Evolutionary conservation across 139 green algal species (phyloP), one percentile per base, ranked within the genome.

Genomic region (Coccomyxa sp.): DNA sequence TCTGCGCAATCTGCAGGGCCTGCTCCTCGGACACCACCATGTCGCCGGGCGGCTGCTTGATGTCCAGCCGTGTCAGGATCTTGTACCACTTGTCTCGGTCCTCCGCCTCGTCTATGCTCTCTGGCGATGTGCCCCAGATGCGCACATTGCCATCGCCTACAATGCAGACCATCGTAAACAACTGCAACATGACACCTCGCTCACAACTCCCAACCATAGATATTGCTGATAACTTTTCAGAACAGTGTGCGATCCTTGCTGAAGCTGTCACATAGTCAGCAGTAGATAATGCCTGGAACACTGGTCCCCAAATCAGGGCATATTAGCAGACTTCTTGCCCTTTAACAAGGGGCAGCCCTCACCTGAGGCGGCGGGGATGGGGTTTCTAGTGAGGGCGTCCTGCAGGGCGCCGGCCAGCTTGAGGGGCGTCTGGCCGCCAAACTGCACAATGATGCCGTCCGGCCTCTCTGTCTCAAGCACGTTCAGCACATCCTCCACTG

Each of bases 371-470:
- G 90, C 82, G 25, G 93, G 91, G 74, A 98, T 92, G 30, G 92
- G 92, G 86, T 95, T 94, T 28, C 92, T 89, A 45, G 92, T 89
- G 27, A 98, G 91, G 18, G 90, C 89, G 58, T 88, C 86, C 81
- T 98, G 87, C 82, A 99, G 89, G 30, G 82, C 90, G 13, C 90
- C 94, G 32, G 95, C 93, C 27, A 99, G 93, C 87, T 96, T 98
- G 38, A 99, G 91, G 4, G 97, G 97, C 58, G 97, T 99, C 94
- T 99, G 97, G 30, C 97, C 97, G 16, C 97, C 97, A 90, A 99
- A 99, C 93, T 98, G 96, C 83, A 99, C 95, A 77, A 99, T 99
- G 91, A 99, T 98, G 86, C 97, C 97, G 79, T 99, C 96, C 14
- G 97, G 97, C 16, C 95, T 87, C 91, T 99, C 96, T 83, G 87